Evolutionary conservation across 2,329 filamentous ascomycete species (phyloP), one percentile per base, ranked within the genome.

Genomic region (Colletotrichum sp.): DNA sequence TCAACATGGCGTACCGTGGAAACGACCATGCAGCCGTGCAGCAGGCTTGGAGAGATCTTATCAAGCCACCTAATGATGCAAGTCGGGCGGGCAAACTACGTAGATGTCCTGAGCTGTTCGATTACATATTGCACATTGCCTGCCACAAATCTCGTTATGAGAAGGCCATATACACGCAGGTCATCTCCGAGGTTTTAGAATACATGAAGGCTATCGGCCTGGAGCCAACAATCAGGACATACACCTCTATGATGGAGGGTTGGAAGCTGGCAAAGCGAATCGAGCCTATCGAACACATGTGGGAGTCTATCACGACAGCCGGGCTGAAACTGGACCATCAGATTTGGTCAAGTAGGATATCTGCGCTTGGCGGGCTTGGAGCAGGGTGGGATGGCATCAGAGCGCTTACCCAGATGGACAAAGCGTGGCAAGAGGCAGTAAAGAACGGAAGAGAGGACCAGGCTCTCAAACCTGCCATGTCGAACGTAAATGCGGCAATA

Each of bases 171-270:
- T 74, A 65, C 44, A 64, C 68, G 32, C 52, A 68, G 22, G 25
- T 75, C 44, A 76, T 65, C 13, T 52, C 44, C n/a, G 52, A 80
- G 4, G 81, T 84, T 6, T 83, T 89, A 79, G 83, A 85, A 36
- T 72, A 85, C 59, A 90, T 90, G 87, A 78, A 81, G 36, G 78
- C 80, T 52, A 77, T 90, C 68, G 91, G 90, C 2, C 81, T 93
- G 34, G 82, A 85, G 72, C 93, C 94, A 16, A 92, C 89, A 8
- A 80, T 93, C 71, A 89, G 86, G 78, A 93, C 94, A 0, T 97
- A 94, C 90, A 93, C 92, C 52, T 86, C 91, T 59, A 94, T 97
- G 90, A 90, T 97, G 78, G 88, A 91, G 72, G 94, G 94, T 2
- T 95, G 93, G 83, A 90, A 90, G 80, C 88, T 87, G 66, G 88